A percentile compares a stretch with the other conserved stretches of the same genome.
Evolutionary conservation across 2,329 filamentous ascomycete species (phyloP).

Genomic region (Triangularia verruculosa): DNA sequence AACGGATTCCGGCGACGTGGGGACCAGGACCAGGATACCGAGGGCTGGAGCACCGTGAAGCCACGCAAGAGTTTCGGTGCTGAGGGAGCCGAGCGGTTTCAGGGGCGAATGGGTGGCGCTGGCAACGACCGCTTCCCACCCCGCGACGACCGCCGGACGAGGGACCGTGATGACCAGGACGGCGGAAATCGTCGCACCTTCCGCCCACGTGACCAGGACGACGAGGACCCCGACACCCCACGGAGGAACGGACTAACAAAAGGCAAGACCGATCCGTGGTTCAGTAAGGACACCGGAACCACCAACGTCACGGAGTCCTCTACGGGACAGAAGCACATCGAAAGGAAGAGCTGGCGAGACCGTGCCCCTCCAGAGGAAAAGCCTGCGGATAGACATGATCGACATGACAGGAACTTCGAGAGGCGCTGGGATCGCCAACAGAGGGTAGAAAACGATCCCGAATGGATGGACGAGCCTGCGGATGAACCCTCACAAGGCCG

Average conservation of each 20-base stretch:
- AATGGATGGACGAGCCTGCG: conserved; percentile 79
- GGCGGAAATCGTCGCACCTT: conserved; percentile 29
- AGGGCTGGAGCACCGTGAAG: conserved; percentile 73
- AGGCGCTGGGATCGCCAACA: conserved; percentile 53
- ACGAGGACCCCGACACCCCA: conserved; percentile 51
- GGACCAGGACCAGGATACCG: conserved; percentile 58
- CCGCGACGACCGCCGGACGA: conserved; percentile 52
- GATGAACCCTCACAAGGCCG: conserved; percentile 68
- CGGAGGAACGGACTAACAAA: conserved; percentile 65
- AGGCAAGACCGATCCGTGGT: conserved; percentile 72
- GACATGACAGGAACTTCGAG: conserved; percentile 58
- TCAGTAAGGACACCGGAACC: conserved; percentile 38
- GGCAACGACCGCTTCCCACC: conserved; percentile 39
- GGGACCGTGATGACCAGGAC: conserved; percentile 46
- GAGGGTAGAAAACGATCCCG: conserved; percentile 74
- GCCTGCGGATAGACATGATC: conserved; percentile 34
- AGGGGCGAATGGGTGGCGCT: conserved; percentile 59
- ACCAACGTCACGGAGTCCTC: conserved; percentile 35
- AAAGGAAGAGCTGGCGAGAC: conserved; percentile 61
- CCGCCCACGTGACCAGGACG: conserved; percentile 43
- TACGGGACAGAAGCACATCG: conserved; percentile 52
- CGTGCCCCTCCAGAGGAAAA: conserved; percentile 41
- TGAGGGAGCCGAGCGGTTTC: conserved; percentile 69
- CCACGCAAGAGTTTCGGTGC: conserved; percentile 71
- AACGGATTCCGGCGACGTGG: conserved; percentile 51